Base-by-base conservation (phyloP, 2,329 filamentous ascomycete species). In the Albifimbria verrucaria region DNA sequence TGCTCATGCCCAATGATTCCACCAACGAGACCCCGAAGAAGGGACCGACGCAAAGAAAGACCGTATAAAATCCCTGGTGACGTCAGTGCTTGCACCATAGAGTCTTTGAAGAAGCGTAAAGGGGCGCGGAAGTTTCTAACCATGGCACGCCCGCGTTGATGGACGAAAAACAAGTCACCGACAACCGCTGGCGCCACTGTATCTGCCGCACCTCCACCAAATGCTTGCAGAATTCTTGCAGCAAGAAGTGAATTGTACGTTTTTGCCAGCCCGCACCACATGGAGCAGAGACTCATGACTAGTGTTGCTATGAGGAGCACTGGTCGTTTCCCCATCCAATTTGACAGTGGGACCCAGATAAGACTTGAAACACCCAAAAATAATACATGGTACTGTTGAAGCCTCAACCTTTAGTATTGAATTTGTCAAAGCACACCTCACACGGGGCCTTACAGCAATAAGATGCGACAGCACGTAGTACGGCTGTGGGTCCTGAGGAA, bases 261-360 rank as follows among this genome's bases (percentile, higher is more conserved):
- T 0, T 52, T 57, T 0, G 58, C 59, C 1, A 68, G 55, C 0
- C 59, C 67, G 15, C 63, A 62, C 64, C 66, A 69, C 0, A 63
- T 41, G 0, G 64, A 60, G 2, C 62, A 63, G 0, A 66, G 56
- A 0, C 58, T 62, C 26, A 68, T 61, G 0, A 71, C 49, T 0
- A 67, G 53, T 1, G 66, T 65, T 2, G 68, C 65, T 0, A 59
- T 10, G 2, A 73, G 54, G 0, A 74, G 54, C 1, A 70, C 58
- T 0, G 65, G 65, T 0, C 71, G 59, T 4, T 69, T 60, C 2
- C 71, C 71, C 23, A 66, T 56, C 22, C 65, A 62, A 42, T 72
- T 72, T 0, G 71, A 65, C 45, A 73, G 24, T 0, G 71, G 71
- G 1, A 73, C 71, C 63, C 70, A 70, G 47, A 64, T 60, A 12